Evolutionary conservation across 2,329 filamentous ascomycete species (phyloP), one percentile per base, ranked within the genome.

Genomic region (Cephalotrichum gorgonifer): DNA sequence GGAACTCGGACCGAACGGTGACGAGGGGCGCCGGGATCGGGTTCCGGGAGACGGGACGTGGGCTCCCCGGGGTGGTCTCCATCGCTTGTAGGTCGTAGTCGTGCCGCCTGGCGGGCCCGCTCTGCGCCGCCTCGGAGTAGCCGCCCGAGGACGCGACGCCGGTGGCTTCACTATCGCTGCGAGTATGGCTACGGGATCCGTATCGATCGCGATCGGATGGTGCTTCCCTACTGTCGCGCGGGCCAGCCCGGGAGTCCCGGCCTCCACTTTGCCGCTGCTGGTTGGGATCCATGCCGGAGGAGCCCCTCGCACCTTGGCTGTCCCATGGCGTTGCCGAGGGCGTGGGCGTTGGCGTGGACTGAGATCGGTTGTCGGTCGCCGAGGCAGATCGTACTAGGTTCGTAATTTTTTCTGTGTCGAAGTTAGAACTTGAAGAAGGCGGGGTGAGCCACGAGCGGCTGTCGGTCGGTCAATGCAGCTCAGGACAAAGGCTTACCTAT

Each of bases 31-130:
- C 73, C 1, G 93, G 90, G 51, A 97, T 96, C 0, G 89, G 88
- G 57, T 95, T 95, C 58, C 85, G 86, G 9, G 81, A 76, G 20
- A 85, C 76, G 6, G 75, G 68, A 33, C 85, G 82, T 6, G 88
- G 86, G 64, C 82, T 89, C 54, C 79, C 78, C 17, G 94, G 74
- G 30, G 83, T 85, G 0, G 87, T 88, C 65, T 96, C 91, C 88
- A 96, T 95, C 3, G 90, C 89, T 64, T 97, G 91, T 15, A 95
- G 80, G 61, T 97, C 93, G 60, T 95, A 97, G 62, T 97, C 91
- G 61, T 96, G 89, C 49, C 86, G 84, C 57, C 90, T 80, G 38
- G 77, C 75, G 33, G 79, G 79, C 6, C 77, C 78, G 58, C 79
- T 84, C 57, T 87, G 81, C 15, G 81, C 81, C 3, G 83, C 83